Evolutionary conservation across 306 rosid species (phyloP).

Genomic region (Prinsepia uniflora): DNA sequence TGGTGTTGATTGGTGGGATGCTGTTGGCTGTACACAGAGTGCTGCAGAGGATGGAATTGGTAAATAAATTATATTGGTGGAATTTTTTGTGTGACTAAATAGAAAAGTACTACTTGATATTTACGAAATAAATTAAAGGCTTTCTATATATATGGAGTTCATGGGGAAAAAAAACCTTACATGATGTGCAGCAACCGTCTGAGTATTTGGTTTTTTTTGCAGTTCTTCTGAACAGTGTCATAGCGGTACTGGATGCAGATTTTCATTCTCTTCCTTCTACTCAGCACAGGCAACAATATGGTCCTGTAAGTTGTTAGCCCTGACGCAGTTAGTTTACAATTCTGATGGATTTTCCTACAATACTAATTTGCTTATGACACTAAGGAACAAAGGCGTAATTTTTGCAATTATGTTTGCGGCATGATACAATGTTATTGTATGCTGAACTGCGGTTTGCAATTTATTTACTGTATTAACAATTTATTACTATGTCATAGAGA

Average conservation of each 20-base stretch:
- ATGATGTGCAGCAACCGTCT: constrained; percentile 18
- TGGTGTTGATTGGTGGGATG: constrained; percentile 99
- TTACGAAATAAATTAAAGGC: constrained; percentile 2
- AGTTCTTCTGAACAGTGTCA: constrained; percentile 89
- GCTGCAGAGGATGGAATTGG: constrained; percentile 99
- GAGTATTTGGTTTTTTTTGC: constrained; percentile 40
- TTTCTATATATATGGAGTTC: constrained; percentile 10
- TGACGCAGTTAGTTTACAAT: not conserved
- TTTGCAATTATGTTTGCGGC: not conserved
- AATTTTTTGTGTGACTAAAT: not conserved
- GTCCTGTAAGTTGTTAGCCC: constrained; percentile 76
- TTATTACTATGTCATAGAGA: not conserved
- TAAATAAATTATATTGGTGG: constrained; percentile 33
- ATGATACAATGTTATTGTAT: not conserved
- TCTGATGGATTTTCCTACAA: not conserved
- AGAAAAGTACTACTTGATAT: not conserved
- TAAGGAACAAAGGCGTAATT: not conserved
- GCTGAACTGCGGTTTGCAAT: no score
- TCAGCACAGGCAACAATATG: constrained; percentile 94
- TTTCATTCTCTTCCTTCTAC: constrained; percentile 94
- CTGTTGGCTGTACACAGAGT: constrained; percentile 98
- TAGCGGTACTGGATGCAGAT: constrained; percentile 98
- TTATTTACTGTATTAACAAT: not conserved
- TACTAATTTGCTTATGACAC: not conserved
- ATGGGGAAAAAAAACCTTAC: not conserved